Percentiles rank a stretch among this genome's conserved stretches.
Evolutionary conservation across 495 filamentous ascomycete species (phyloP).

Genomic region (Staphylotrichum tortipilum): DNA sequence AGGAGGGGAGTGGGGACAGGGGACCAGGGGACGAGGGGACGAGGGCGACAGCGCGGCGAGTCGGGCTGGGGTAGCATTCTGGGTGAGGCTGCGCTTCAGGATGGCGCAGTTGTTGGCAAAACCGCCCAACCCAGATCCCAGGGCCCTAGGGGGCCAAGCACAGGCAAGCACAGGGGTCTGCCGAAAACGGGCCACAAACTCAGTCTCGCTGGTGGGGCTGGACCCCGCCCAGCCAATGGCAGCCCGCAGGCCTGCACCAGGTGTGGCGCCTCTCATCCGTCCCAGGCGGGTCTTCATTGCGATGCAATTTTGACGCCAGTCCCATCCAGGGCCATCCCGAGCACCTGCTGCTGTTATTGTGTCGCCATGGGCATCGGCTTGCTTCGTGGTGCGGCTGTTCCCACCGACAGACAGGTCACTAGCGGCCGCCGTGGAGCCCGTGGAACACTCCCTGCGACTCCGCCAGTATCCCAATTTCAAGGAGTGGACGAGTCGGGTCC

Average conservation of each 20-base stretch:
- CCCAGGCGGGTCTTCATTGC: neutral
- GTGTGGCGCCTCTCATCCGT: neutral
- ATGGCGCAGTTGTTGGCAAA: conserved; percentile 4
- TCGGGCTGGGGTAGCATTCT: neutral
- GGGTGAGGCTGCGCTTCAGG: conserved; percentile 8
- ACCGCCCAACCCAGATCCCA: neutral
- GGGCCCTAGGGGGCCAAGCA: neutral
- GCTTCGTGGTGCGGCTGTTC: too few relatives aligned
- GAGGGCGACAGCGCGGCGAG: neutral
- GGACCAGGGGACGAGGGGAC: neutral
- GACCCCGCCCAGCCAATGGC: neutral
- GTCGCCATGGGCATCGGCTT: too few relatives aligned
- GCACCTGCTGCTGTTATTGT: too few relatives aligned
- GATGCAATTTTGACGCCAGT: conserved; percentile 1
- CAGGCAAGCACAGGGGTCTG: too few relatives aligned
- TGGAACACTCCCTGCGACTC: too few relatives aligned
- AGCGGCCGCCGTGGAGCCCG: too few relatives aligned
- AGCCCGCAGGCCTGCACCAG: neutral
- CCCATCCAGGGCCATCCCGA: too few relatives aligned
- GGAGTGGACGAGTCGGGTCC: too few relatives aligned
- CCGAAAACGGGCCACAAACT: neutral
- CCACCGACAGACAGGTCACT: too few relatives aligned
- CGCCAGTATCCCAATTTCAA: too few relatives aligned
- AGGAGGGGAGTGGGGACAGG: neutral
- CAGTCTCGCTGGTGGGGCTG: neutral